Base-by-base conservation (phyloP, 805 yeast genomes). In the Starmerella bacillaris region DNA sequence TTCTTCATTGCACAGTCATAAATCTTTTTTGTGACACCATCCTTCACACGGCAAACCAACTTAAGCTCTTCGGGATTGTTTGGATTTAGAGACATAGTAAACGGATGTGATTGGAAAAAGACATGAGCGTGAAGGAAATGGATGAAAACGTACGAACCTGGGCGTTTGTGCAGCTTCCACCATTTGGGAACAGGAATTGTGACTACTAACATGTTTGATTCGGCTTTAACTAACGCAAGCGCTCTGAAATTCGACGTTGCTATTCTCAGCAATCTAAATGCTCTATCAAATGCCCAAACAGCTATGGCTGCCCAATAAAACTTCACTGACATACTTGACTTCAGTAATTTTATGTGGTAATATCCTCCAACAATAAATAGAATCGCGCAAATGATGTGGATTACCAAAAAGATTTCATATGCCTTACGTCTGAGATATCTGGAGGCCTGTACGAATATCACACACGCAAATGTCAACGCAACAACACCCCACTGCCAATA, bases 21-120 rank as follows among this genome's bases (percentile, higher is more conserved):
- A 4, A 39, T 19, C 4, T 4, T 12, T 35, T 51, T 61, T 12
- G 80, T 72, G 35, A 70, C 52, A 38, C 80, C 82, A n/a, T 61
- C 61, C 50, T 70, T 70, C 15, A 45, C 47, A 4, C 43, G 36
- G 34, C 37, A 36, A 24, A 33, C 45, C 5, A 50, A 38, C 35
- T 42, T 47, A 27, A 50, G 18, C 16, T 46, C 27, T 7, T 37
- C 40, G 20, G 40, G 35, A 27, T 46, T 41, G 8, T 17, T 33
- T 4, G 38, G 29, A 12, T 21, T 33, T 3, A 31, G 30, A 18
- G 39, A 28, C 8, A 55, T 35, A 1, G 84, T 73, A 55, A 78
- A 76, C 3, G 86, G 86, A 51, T 77, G 83, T 4, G 76, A 68
- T 51, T 76, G 80, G 72, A 74, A 74, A 51, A 74, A 70, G 26